Conservation (phyloP, 2,329 filamentous ascomycete genomes). For the Aspergillus calidoustus region DNA sequence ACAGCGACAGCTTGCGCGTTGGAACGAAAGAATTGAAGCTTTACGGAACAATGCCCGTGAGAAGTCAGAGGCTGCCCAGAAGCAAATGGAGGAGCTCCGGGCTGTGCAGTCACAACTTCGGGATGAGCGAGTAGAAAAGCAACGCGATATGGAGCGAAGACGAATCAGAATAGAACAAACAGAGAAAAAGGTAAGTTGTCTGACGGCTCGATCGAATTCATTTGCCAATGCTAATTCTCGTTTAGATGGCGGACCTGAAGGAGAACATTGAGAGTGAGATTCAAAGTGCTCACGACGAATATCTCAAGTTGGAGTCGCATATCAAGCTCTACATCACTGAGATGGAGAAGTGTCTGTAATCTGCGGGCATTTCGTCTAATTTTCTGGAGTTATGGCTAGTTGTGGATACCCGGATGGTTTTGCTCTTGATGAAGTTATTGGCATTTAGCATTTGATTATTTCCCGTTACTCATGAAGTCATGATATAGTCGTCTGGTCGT, state of each 20-base stretch:
- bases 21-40: slow-evolving; percentile 84
- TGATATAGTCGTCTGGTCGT: slow-evolving; percentile 12
- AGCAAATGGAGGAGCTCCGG: slow-evolving; percentile 87
- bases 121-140: slow-evolving; percentile 84
- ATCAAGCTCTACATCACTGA: slow-evolving; percentile 98
- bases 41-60: slow-evolving; percentile 78
- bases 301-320: slow-evolving; percentile 95
- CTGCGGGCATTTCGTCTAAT: slow-evolving; percentile 18
- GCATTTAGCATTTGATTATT: slow-evolving; percentile 26
- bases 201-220: slow-evolving; percentile 1
- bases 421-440: slow-evolving; percentile 31
- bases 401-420: slow-evolving; percentile 46
- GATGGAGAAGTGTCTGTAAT: slow-evolving; percentile 87
- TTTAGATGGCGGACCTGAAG: slow-evolving; percentile 93
- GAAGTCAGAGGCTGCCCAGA: slow-evolving; percentile 79
- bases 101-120: slow-evolving; percentile 78
- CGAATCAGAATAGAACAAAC: slow-evolving; percentile 96
- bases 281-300: slow-evolving; percentile 87
- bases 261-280: slow-evolving; percentile 97
- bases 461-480: slow-evolving; percentile 19
- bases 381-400: slow-evolving; percentile 33
- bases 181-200: slow-evolving; percentile 82
- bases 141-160: slow-evolving; percentile 87
- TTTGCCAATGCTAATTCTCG: slow-evolving; percentile 26
- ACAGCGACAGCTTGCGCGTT: slow-evolving; percentile 80